Conservation (phyloP, 2,329 filamentous ascomycete genomes). For the Neocucurbitaria cava region DNA sequence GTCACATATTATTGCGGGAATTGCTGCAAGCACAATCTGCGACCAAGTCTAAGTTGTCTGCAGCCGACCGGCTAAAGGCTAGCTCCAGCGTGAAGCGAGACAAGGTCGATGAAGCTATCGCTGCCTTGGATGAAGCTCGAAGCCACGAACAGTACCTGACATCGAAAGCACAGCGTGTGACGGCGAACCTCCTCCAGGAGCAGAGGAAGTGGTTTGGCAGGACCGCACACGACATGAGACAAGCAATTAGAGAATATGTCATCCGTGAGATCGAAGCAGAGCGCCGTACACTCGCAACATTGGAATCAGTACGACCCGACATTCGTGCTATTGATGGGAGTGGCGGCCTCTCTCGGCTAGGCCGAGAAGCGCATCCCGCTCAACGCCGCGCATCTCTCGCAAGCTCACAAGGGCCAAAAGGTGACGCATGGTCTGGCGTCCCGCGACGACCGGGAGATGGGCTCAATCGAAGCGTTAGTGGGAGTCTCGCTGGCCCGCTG, state of each 20-base stretch:
- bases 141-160: slow-evolving; percentile 81
- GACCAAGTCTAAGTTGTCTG: slow-evolving; percentile 81
- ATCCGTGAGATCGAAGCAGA: slow-evolving; percentile 95
- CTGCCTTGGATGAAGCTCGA: slow-evolving; percentile 84
- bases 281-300: slow-evolving; percentile 84
- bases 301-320: slow-evolving; percentile 93
- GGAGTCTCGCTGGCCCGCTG: slow-evolving; percentile 66
- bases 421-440: slow-evolving; percentile 97
- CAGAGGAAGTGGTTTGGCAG: slow-evolving; percentile 89
- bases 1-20: slow-evolving; percentile 93
- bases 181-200: slow-evolving; percentile 85
- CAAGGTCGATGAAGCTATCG: slow-evolving; percentile 98
- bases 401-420: slow-evolving; percentile 92
- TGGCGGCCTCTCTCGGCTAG: slow-evolving; percentile 87
- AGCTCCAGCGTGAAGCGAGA: slow-evolving; percentile 87
- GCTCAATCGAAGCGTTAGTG: slow-evolving; percentile 77
- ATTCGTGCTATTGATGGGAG: slow-evolving; percentile 91
- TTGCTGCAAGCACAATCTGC: slow-evolving; percentile 88
- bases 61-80: slow-evolving; percentile 86
- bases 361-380: slow-evolving; percentile 84
- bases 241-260: slow-evolving; percentile 89
- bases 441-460: slow-evolving; percentile 77
- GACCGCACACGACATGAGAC: slow-evolving; percentile 82
- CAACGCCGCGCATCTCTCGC: slow-evolving; percentile 77
- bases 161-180: slow-evolving; percentile 88